Conservation (phyloP, 2,329 filamentous ascomycete species). For the Ceratocystiopsis sp. region DNA sequence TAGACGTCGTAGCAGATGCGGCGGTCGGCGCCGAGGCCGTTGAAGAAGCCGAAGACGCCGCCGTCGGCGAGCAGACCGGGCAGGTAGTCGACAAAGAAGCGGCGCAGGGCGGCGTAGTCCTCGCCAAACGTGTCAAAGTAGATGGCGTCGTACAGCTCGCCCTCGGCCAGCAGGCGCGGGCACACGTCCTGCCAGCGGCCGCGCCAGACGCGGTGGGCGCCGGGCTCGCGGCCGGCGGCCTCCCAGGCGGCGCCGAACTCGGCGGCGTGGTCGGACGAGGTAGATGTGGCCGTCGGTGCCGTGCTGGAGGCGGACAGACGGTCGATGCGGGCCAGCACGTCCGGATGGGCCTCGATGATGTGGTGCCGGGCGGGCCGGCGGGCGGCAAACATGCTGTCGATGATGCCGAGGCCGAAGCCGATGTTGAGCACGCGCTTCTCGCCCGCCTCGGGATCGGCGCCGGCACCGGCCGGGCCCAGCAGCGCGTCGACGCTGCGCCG, state of each 20-base stretch:
- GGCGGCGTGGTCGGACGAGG: constrained; percentile 15
- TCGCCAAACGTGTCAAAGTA: constrained; percentile 99
- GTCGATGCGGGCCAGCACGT: constrained; percentile 50
- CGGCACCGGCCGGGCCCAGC: constrained; percentile 25
- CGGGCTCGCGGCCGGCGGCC: constrained; percentile 35
- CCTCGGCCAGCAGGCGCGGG: constrained; percentile 47
- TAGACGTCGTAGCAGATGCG: constrained; percentile 95
- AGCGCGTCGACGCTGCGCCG: constrained; percentile 54
- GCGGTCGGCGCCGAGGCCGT: constrained; percentile 81
- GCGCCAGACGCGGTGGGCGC: constrained; percentile 54
- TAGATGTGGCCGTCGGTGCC: constrained; percentile 26
- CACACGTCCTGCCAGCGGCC: constrained; percentile 73
- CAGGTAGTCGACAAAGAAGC: constrained; percentile 79
- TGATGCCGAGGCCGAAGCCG: constrained; percentile 82
- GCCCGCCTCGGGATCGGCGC: background rate
- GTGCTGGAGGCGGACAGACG: constrained; percentile 32
- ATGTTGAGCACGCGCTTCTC: constrained; percentile 66
- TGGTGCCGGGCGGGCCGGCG: constrained; percentile 56
- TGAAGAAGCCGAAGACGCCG: constrained; percentile 74
- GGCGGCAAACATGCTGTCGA: constrained; percentile 59
- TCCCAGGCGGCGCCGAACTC: constrained; percentile 39
- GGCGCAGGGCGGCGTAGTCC: constrained; percentile 67
- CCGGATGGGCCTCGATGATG: constrained; percentile 72
- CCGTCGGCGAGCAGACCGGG: constrained; percentile 56
- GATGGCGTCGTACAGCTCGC: constrained; percentile 65